phyloP scores from a whole-genome alignment of 2,329 filamentous ascomycete genomes.

The Tolypocladium ovalisporum region DNA sequence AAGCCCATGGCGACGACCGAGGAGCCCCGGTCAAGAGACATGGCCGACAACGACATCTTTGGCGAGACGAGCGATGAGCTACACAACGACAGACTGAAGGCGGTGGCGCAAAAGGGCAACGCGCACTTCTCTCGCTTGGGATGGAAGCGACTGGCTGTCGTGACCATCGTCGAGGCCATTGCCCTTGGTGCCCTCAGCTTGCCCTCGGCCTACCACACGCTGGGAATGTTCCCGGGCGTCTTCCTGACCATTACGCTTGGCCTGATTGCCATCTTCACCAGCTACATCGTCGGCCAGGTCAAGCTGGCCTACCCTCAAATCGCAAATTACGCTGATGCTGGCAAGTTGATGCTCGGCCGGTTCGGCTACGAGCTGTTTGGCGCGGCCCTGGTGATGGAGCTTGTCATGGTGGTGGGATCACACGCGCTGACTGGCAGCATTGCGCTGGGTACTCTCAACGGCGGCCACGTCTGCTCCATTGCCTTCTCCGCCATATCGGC shows the following conservation, averaged over 20 bases:
- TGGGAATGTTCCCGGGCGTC: constrained; percentile 40
- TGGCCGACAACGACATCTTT: constrained; percentile 3
- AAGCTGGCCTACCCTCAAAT: constrained; percentile 44
- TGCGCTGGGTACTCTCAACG: constrained; percentile 53
- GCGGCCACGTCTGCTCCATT: constrained; percentile 38
- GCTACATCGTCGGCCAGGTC: constrained; percentile 34
- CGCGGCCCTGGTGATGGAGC: constrained; percentile 49
- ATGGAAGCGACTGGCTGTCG: constrained; percentile 44
- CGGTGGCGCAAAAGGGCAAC: constrained; percentile 31
- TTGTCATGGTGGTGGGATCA: constrained; percentile 59
- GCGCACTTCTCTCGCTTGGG: constrained; percentile 41
- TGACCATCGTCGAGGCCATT: constrained; percentile 46
- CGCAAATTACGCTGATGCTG: constrained; percentile 58
- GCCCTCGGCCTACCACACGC: constrained; percentile 37
- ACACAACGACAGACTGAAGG: constrained; percentile 31
- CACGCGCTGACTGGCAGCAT: constrained; percentile 62
- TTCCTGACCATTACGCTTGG: constrained; percentile 31
- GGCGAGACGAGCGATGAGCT: constrained; percentile 22
- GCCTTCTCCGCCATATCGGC: constrained; percentile 34
- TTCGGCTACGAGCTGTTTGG: constrained; percentile 53
- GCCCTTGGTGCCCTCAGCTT: constrained; percentile 42
- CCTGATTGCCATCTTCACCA: constrained; percentile 36
- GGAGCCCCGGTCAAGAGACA: background rate
- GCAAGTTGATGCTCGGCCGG: constrained; percentile 48
- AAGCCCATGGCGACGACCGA: background rate